Conservation (phyloP, 2,329 filamentous ascomycete species). For the Trichoderma citrinoviride region DNA sequence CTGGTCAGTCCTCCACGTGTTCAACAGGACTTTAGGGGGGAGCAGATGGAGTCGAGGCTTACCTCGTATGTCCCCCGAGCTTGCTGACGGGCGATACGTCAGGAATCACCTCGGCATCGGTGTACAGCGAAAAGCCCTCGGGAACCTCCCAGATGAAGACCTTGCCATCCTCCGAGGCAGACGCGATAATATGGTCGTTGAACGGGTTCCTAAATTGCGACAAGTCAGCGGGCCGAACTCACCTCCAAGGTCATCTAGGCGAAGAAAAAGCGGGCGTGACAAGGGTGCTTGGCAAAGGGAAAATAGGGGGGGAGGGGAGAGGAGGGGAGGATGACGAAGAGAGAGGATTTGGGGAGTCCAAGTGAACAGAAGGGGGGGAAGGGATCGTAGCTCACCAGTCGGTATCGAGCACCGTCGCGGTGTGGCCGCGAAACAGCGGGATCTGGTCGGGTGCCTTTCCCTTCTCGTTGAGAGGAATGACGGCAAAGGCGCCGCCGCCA, state of each 20-base stretch:
- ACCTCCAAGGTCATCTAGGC: not conserved
- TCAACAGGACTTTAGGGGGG: not conserved
- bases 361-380: not conserved
- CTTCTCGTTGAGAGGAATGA: slow-evolving; percentile 85
- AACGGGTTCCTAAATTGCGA: slow-evolving; percentile 74
- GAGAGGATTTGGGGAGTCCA: not conserved
- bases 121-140: slow-evolving; percentile 77
- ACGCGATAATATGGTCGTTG: slow-evolving; percentile 89
- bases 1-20: slow-evolving; percentile 22
- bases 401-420: slow-evolving; percentile 90
- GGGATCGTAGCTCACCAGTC: slow-evolving; percentile 66
- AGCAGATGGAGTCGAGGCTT: slow-evolving; percentile 29
- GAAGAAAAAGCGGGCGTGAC: not conserved
- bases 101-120: slow-evolving; percentile 77
- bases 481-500: slow-evolving; percentile 93
- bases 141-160: slow-evolving; percentile 97
- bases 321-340: not conserved
- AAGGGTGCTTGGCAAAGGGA: slow-evolving; percentile 3
- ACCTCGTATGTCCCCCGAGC: slow-evolving; percentile 85
- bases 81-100: slow-evolving; percentile 80
- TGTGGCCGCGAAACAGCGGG: slow-evolving; percentile 94
- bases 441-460: slow-evolving; percentile 91
- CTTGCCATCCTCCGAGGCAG: slow-evolving; percentile 94
- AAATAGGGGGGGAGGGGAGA: slow-evolving; percentile 16
- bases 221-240: slow-evolving; percentile 24